Evolutionary conservation across 345 rosid genomes (phyloP).

Genomic region (Noccaea caerulescens): DNA sequence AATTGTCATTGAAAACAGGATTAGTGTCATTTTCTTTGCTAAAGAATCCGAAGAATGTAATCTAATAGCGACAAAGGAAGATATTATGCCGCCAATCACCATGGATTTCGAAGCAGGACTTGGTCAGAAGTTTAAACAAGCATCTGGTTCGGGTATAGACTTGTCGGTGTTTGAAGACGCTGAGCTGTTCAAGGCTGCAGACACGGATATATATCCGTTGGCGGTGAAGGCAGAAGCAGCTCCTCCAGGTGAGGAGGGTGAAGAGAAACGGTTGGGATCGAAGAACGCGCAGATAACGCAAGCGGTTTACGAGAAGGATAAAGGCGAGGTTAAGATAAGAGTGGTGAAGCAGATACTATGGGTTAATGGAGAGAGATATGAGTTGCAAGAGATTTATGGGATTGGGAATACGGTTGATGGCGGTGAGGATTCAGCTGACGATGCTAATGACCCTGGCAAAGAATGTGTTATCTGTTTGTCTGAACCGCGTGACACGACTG

Average conservation of each 20-base stretch:
- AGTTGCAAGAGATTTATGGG: slow-evolving; percentile 94
- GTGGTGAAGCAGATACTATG: slow-evolving; percentile 86
- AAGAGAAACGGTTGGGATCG: slow-evolving; percentile 44
- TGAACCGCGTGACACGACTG: slow-evolving; percentile 88
- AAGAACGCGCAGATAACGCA: slow-evolving; percentile 77
- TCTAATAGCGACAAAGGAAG: slow-evolving; percentile 64
- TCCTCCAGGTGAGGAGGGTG: slow-evolving; percentile 47
- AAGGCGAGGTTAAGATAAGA: slow-evolving; percentile 61
- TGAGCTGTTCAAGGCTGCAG: slow-evolving; percentile 53
- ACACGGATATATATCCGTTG: slow-evolving; percentile 65
- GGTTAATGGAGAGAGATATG: slow-evolving; percentile 76
- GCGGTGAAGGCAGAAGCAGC: slow-evolving; percentile 79
- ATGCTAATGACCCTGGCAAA: slow-evolving; percentile 79
- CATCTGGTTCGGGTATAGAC: slow-evolving; percentile 78
- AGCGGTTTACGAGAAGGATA: slow-evolving; percentile 76
- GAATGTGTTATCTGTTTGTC: slow-evolving; percentile 96
- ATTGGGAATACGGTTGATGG: slow-evolving; percentile 80
- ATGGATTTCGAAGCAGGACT: slow-evolving; percentile 74
- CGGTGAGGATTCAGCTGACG: slow-evolving; percentile 48
- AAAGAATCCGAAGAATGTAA: slow-evolving; percentile 74
- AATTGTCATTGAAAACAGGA: slow-evolving; percentile 49
- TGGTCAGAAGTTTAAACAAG: slow-evolving; percentile 80
- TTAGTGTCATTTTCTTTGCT: slow-evolving; percentile 75
- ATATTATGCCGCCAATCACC: slow-evolving; percentile 58
- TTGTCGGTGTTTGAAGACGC: slow-evolving; percentile 65